Base-by-base conservation (phyloP, 2,329 filamentous ascomycete genomes). In the Colletotrichum shisoi region DNA sequence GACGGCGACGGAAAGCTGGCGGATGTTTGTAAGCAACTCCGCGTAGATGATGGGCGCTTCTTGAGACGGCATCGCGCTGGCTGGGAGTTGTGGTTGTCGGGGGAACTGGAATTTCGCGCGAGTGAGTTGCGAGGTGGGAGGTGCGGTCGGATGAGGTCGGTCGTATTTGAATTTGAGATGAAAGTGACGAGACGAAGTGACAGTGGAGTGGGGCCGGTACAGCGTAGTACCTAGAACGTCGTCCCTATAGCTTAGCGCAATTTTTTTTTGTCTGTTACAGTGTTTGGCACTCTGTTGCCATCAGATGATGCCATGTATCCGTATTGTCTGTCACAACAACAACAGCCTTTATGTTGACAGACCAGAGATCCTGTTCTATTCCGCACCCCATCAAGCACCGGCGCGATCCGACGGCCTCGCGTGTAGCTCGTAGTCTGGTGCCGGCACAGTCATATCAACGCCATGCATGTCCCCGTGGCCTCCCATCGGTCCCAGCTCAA, bases 1-100 rank as follows among this genome's bases (percentile, higher is more conserved):
- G 7, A 82, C 85, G 57, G 82, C 84, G 24, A 90, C 77, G 4
- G 87, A 89, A 45, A 91, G 80, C 73, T 89, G 87, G 48, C 84
- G 82, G 70, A 91, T 88, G 67, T 90, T 89, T 34, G 83, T 79
- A 3, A 91, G 82, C 1, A 90, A 81, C 76, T 91, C 89, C 5
- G 88, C 87, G 73, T 91, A 90, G 24, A 90, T 80, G 2, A 76
- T 56, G 12, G 49, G 65, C 46, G 13, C 27, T 45, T 58, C n/a
- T 11, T 40, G 59, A 8, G 65, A 56, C n/a, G 56, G 13, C 65
- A 68, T 68, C 9, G 56, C 39, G 48, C 31, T 8, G 31, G 8
- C 31, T 34, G 39, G 34, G 24, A 19, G 56, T 8, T 27, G 31
- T 40, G 31, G n/a, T 21, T 53, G 62, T 2, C 11, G 39, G 19